These are phyloP conservation scores for Styphnolobium japonicum DNA, from an alignment of 306 rosid species.

Conservation along the genomic window DNA sequence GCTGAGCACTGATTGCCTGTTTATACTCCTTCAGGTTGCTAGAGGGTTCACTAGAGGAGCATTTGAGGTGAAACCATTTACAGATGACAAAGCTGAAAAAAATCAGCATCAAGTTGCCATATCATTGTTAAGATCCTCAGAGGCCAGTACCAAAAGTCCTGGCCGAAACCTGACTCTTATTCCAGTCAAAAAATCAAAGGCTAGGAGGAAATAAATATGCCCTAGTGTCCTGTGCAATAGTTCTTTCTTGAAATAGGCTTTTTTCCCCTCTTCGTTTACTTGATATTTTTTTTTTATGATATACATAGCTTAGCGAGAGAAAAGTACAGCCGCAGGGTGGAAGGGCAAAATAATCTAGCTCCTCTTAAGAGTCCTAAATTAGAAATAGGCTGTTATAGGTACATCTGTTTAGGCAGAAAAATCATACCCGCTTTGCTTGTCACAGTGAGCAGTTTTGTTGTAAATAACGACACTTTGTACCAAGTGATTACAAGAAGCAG, in stretches of 20 bases:
- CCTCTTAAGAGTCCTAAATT: not conserved
- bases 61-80: conserved; percentile 68
- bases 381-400: conserved; percentile 6
- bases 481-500: conserved; percentile 8
- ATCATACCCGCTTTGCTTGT: not conserved
- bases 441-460: conserved; percentile 33
- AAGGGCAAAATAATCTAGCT: conserved; percentile 17
- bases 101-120: conserved; percentile 52
- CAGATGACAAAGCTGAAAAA: conserved; percentile 56
- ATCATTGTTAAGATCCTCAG: conserved; percentile 57
- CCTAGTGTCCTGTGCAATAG: not conserved
- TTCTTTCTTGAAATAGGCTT: conserved; percentile 16
- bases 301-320: conserved; percentile 17
- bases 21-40: conserved; percentile 64
- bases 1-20: conserved; percentile 18
- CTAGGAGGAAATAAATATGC: conserved; percentile 46
- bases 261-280: conserved; percentile 12
- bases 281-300: no score
- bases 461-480: not conserved
- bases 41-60: conserved; percentile 89
- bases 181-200: conserved; percentile 70
- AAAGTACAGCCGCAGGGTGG: not conserved
- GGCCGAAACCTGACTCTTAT: conserved; percentile 56
- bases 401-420: not conserved
- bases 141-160: conserved; percentile 41